Percentiles rank a stretch among this genome's conserved stretches.
Conservation (phyloP, 805 yeast genomes). For the Teunomyces barrocoloradensis region DNA sequence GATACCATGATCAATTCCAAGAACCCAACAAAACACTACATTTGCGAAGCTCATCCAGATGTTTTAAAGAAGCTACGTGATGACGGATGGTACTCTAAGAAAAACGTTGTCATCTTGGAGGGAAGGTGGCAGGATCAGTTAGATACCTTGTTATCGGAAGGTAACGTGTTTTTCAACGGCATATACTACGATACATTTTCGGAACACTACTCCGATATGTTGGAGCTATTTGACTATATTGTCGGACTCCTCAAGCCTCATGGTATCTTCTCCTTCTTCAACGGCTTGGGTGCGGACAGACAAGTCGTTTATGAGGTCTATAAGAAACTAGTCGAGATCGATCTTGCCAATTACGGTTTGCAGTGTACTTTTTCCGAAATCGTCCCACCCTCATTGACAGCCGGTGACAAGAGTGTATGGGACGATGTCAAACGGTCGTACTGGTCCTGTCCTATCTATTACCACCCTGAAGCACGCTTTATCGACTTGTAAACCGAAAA, state of each 20-base stretch:
- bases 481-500: slow-evolving; percentile 13
- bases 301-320: slow-evolving; percentile 62
- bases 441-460: slow-evolving; percentile 67
- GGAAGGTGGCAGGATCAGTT: slow-evolving; percentile 94
- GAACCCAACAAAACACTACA: slow-evolving; percentile 71
- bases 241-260: slow-evolving; percentile 80
- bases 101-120: slow-evolving; percentile 68
- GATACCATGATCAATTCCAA: slow-evolving; percentile 61
- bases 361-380: slow-evolving; percentile 53
- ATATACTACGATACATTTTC: slow-evolving; percentile 92
- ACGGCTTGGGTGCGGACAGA: slow-evolving; percentile 61
- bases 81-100: slow-evolving; percentile 82
- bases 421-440: slow-evolving; percentile 59
- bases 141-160: slow-evolving; percentile 57
- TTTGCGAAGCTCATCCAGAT: slow-evolving; percentile 93
- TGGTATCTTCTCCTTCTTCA: slow-evolving; percentile 88
- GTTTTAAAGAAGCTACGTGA: slow-evolving; percentile 63
- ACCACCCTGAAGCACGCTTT: slow-evolving; percentile 62
- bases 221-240: slow-evolving; percentile 74
- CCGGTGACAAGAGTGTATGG: slow-evolving; percentile 50
- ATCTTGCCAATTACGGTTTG: slow-evolving; percentile 77
- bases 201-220: slow-evolving; percentile 87
- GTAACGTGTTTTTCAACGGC: slow-evolving; percentile 79
- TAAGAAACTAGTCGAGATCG: slow-evolving; percentile 75
- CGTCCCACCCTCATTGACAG: slow-evolving; percentile 43